These are phyloP conservation scores for Leccinum subgranulosum DNA, from an alignment of 768 basidiomycete species.

Conservation along the genomic window DNA sequence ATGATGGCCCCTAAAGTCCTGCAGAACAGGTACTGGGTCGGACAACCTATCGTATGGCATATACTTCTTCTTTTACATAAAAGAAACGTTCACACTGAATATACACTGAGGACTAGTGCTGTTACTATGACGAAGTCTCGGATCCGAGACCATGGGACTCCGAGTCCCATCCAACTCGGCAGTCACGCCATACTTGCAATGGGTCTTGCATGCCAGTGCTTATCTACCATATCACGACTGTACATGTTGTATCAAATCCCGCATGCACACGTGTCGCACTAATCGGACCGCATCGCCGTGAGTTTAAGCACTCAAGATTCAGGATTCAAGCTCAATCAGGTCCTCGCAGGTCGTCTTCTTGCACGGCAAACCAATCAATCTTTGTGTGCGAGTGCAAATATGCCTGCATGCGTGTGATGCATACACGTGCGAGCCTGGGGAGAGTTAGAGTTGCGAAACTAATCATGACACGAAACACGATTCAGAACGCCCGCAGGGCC, in stretches of 20 bases:
- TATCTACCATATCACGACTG: too few relatives aligned
- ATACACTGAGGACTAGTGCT: too few relatives aligned
- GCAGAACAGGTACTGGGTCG: too few relatives aligned
- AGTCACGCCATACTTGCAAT: neutral
- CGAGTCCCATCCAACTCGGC: neutral
- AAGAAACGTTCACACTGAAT: too few relatives aligned
- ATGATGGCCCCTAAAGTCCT: too few relatives aligned
- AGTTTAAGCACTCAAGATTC: neutral
- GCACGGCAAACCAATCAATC: neutral
- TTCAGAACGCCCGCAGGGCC: neutral
- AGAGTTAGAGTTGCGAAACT: neutral
- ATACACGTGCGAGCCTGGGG: neutral
- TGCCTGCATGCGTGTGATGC: neutral
- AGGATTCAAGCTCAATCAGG: too few relatives aligned
- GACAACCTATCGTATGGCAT: too few relatives aligned
- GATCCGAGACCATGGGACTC: neutral
- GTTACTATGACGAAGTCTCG: neutral
- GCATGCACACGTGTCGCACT: too few relatives aligned
- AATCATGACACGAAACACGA: too few relatives aligned
- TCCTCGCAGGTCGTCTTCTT: neutral
- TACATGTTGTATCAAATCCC: too few relatives aligned
- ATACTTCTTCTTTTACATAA: too few relatives aligned
- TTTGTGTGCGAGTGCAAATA: neutral
- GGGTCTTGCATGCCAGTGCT: too few relatives aligned
- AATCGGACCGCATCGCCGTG: neutral